A percentile compares a stretch with the other conserved stretches of the same genome.
Evolutionary conservation across 306 rosid genomes (phyloP).

Genomic region (Quercus cerris): DNA sequence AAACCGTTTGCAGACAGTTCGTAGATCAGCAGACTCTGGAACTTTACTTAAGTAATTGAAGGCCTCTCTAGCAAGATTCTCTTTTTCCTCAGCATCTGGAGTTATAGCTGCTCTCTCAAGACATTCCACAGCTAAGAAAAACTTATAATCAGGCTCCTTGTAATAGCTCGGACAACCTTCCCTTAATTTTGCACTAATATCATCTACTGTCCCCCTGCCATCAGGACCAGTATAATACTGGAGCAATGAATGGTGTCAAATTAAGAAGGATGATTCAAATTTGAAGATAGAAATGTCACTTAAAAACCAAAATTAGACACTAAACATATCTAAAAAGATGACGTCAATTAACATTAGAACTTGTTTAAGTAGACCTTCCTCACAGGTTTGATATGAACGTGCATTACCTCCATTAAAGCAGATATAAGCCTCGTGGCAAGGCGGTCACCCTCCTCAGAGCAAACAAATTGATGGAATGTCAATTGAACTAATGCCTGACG

Average conservation of each 20-base stretch:
- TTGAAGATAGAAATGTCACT: conserved; percentile 16
- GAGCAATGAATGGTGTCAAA: conserved; percentile 24
- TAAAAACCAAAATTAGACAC: conserved; percentile 1
- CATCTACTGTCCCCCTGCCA: conserved; percentile 99
- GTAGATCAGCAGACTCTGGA: conserved; percentile 94
- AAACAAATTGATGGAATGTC: conserved; percentile 89
- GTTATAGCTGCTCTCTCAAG: conserved; percentile 90
- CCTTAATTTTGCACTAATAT: conserved; percentile 81
- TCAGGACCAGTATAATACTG: conserved; percentile 95
- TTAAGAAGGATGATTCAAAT: conserved; percentile 17
- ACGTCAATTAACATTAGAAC: conserved; percentile 11
- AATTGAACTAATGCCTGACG: conserved; percentile 67
- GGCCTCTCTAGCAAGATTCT: conserved; percentile 87
- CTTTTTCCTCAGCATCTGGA: conserved; percentile 67
- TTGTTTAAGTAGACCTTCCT: conserved; percentile 12
- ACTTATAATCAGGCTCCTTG: conserved; percentile 96
- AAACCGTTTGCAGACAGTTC: conserved; percentile 89
- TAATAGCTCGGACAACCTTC: conserved; percentile 99
- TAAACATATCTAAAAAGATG: background rate
- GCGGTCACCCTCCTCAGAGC: conserved; percentile 92
- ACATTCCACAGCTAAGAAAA: conserved; percentile 94
- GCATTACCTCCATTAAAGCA: conserved; percentile 87
- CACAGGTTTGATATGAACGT: conserved; percentile 18
- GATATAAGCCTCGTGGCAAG: conserved; percentile 89
- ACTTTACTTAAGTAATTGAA: conserved; percentile 78